Base-by-base conservation (phyloP, 495 filamentous ascomycete species). In the Xanthoparmelia taractica region DNA sequence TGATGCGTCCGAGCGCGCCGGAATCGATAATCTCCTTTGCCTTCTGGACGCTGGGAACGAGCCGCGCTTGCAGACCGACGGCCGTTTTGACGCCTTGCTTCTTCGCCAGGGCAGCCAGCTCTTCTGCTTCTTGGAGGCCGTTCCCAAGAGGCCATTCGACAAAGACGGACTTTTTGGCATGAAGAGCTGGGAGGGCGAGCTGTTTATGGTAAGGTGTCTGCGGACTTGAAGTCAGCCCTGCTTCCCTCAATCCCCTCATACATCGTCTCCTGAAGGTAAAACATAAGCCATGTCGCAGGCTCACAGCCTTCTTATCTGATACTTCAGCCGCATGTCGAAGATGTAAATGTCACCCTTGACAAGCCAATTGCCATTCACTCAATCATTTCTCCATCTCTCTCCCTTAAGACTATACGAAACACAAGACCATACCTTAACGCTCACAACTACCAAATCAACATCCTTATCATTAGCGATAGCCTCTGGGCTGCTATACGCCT, bases 401-500 rank as follows among this genome's bases (percentile, higher is more conserved):
- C 2, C 43, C 43, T 18, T 4, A 8, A 25, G 2, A 27, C 2
- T 13, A 5, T 25, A 15, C 12, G 12, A 29, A 50, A 50, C 1
- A 6, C 7, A 50, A 10, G 5, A 29, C 7, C 55, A 31, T 1
- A 85, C 80, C 7, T 79, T 74, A 1, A 83, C 83, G 27, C 69
- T 73, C 52, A 76, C 77, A 40, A 85, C 80, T 4, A 87, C 83
- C 18, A 87, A 72, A 54, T 87, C 84, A 57, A 88, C 74, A 61
- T 84, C 75, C 2, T 79, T 75, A 67, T 84, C 82, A 1, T 66
- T 64, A 45, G 80, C 81, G 2, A 86, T 75, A 23, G 73, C 79
- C 23, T 76, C 69, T 2, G 82, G 76, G 59, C 76, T 69, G 34
- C 78, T 81, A 66, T 88, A 85, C 0, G 79, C 74, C 36, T 76